phyloP scores from a whole-genome alignment of 306 rosid species.

The Canavalia gladiata region DNA sequence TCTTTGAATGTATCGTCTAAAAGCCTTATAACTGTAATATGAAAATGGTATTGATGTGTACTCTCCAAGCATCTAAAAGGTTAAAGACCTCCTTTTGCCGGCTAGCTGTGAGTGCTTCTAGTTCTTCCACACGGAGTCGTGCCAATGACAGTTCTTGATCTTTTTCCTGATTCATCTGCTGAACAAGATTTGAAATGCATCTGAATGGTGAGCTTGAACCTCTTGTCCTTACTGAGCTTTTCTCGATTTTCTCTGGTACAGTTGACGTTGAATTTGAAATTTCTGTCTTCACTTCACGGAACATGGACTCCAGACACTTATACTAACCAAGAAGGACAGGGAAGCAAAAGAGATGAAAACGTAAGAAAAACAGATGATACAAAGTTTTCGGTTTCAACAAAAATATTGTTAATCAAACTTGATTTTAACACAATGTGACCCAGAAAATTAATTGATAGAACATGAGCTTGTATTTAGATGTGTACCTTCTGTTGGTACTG shows the following conservation, averaged over 20 bases:
- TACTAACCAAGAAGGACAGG: constrained; percentile 66
- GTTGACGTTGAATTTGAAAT: constrained; percentile 57
- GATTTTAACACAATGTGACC: constrained; percentile 12
- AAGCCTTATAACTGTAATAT: constrained; percentile 21
- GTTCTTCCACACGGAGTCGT: constrained; percentile 76
- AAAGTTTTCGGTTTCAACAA: constrained; percentile 15
- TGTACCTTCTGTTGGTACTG: constrained; percentile 96
- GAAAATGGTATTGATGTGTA: constrained; percentile 30
- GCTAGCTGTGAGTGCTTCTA: constrained; percentile 76
- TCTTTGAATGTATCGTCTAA: constrained; percentile 14
- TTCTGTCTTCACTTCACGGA: constrained; percentile 77
- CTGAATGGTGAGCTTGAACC: constrained; percentile 97
- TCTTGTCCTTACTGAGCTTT: constrained; percentile 70
- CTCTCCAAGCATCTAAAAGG: constrained; percentile 31
- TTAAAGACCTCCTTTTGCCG: constrained; percentile 80
- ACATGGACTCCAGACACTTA: constrained; percentile 87
- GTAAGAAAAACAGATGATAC: constrained; percentile 44
- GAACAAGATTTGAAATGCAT: constrained; percentile 90
- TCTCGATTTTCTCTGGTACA: constrained; percentile 67
- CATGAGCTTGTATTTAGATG: constrained; percentile 10
- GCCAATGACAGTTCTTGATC: constrained; percentile 84
- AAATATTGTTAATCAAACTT: constrained; percentile 8
- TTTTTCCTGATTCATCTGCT: constrained; percentile 90
- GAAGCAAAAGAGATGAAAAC: constrained; percentile 38
- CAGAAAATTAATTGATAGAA: constrained; percentile 33